Conservation (phyloP, 148 eudicot species). For the Persicaria tinctoria region DNA sequence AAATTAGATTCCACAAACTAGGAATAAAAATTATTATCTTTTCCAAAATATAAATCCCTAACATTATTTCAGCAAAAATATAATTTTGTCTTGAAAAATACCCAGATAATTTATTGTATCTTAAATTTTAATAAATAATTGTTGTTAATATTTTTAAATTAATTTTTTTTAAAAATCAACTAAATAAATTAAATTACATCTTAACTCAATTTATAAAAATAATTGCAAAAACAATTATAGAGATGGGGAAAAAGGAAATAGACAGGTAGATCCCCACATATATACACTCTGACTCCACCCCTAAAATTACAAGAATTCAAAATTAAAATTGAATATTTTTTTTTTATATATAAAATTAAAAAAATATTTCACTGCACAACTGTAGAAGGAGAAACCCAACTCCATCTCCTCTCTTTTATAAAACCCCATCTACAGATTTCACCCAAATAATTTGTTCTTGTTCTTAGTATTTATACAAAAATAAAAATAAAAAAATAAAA, state of each 20-base stretch:
- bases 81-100: too few relatives aligned
- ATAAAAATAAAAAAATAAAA: background rate
- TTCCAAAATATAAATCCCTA: too few relatives aligned
- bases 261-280: conserved; percentile 71
- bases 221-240: conserved; percentile 14
- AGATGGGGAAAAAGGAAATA: conserved; percentile 17
- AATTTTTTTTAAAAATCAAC: too few relatives aligned
- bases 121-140: too few relatives aligned
- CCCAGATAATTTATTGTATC: too few relatives aligned
- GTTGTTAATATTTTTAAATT: too few relatives aligned
- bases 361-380: background rate
- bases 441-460: conserved; percentile 15
- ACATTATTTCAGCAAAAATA: too few relatives aligned
- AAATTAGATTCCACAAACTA: background rate
- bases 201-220: too few relatives aligned
- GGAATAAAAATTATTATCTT: background rate
- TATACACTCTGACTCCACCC: conserved; percentile 13
- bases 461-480: conserved; percentile 24
- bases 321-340: background rate
- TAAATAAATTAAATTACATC: too few relatives aligned
- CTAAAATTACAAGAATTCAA: background rate
- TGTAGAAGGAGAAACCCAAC: background rate
- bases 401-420: background rate
- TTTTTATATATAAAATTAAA: background rate
- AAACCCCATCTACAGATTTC: conserved; percentile 8